A percentile compares a stretch with the other conserved stretches of the same genome.
Evolutionary conservation across 768 basidiomycete genomes (phyloP).

Genomic region (Russula compacta): DNA sequence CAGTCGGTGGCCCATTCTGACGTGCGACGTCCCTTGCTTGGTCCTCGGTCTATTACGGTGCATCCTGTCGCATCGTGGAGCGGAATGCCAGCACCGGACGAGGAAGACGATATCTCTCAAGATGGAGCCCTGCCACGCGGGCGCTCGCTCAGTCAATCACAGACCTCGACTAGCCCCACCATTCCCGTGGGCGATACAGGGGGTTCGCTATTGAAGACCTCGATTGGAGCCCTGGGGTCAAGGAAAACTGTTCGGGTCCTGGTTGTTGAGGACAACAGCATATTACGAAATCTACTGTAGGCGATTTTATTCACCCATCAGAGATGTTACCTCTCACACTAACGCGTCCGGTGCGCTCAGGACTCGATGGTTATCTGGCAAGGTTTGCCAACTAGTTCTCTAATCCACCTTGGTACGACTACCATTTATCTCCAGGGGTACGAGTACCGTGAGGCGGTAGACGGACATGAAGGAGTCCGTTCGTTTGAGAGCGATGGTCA

Average conservation of each 20-base stretch:
- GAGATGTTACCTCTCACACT: neutral
- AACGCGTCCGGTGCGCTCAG: conserved; percentile 26
- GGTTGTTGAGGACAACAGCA: conserved; percentile 85
- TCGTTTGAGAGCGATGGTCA: conserved; percentile 62
- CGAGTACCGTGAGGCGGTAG: conserved; percentile 67
- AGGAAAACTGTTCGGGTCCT: conserved; percentile 53
- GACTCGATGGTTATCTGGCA: conserved; percentile 59
- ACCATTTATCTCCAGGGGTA: conserved; percentile 42
- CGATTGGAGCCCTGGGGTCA: conserved; percentile 43
- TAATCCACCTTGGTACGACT: neutral
- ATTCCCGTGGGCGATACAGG: conserved; percentile 45
- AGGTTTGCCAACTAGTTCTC: conserved; percentile 25
- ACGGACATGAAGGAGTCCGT: conserved; percentile 79
- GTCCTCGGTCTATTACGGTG: conserved; percentile 42
- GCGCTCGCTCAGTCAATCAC: conserved; percentile 17
- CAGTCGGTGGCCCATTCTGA: neutral
- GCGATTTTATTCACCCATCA: conserved; percentile 25
- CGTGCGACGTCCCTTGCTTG: conserved; percentile 42
- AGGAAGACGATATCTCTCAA: conserved; percentile 29
- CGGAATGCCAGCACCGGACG: conserved; percentile 27
- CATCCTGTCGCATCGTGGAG: conserved; percentile 34
- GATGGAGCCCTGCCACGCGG: conserved; percentile 12
- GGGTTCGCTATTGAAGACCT: conserved; percentile 63
- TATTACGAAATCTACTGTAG: conserved; percentile 75
- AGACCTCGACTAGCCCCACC: conserved; percentile 31